Evolutionary conservation across 2,329 filamentous ascomycete species (phyloP).

Genomic region (Cladosporium colombiae): DNA sequence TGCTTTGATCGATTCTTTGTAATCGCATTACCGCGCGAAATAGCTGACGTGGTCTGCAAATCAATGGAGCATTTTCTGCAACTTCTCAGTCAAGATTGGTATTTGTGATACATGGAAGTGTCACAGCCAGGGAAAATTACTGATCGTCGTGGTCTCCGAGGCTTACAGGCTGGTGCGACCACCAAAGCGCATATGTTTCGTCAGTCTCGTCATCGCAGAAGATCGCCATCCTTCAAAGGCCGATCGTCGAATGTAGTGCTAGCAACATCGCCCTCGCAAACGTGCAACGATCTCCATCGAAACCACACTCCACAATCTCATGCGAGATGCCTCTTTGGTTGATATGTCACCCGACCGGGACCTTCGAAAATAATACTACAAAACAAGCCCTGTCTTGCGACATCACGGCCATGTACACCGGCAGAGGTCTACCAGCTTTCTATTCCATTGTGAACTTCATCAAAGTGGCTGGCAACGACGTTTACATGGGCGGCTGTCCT

Average conservation of each 20-base stretch:
- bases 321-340: constrained; percentile 47
- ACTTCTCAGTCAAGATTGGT: not conserved
- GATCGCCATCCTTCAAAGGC: too few relatives aligned
- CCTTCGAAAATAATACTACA: constrained; percentile 35
- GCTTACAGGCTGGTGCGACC: not conserved
- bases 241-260: too few relatives aligned
- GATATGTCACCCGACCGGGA: constrained; percentile 43
- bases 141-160: not conserved
- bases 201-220: not conserved
- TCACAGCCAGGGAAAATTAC: not conserved
- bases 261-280: too few relatives aligned
- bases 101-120: not conserved
- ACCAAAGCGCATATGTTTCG: not conserved
- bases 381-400: constrained; percentile 38
- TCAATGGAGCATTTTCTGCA: not conserved
- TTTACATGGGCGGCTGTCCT: constrained; percentile 37
- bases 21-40: not conserved
- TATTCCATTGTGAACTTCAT: constrained; percentile 49
- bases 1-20: not conserved
- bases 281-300: not conserved
- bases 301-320: not conserved
- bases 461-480: constrained; percentile 28
- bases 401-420: constrained; percentile 46
- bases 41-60: not conserved
- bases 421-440: constrained; percentile 43